Percentiles rank a stretch among this genome's conserved stretches.
Evolutionary conservation across 2,329 filamentous ascomycete species (phyloP).

Genomic region (Aureobasidium sp.): DNA sequence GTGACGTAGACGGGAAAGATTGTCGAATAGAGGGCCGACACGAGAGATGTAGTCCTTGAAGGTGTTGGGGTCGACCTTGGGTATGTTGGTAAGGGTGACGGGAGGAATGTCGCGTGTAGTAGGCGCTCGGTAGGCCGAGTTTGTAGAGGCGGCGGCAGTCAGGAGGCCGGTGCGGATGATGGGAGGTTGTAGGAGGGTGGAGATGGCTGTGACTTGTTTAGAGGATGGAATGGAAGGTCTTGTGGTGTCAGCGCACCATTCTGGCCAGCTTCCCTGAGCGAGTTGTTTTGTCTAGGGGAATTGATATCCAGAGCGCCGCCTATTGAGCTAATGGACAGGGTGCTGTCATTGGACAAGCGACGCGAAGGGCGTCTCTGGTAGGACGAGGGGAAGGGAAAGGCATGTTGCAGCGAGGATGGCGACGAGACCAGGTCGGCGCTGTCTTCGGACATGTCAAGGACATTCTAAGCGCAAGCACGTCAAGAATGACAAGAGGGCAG

Average conservation of each 20-base stretch:
- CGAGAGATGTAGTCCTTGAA: constrained; percentile 81
- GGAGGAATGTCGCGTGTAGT: constrained; percentile 63
- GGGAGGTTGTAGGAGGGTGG: constrained; percentile 78
- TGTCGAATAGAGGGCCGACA: constrained; percentile 80
- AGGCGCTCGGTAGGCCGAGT: constrained; percentile 22
- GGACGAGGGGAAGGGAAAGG: constrained; percentile 44
- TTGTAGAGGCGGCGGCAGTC: constrained; percentile 57
- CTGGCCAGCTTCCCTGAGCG: constrained; percentile 65
- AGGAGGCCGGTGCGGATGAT: constrained; percentile 82
- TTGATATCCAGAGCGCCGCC: constrained; percentile 70
- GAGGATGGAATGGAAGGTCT: not conserved
- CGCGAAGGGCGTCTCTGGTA: constrained; percentile 46
- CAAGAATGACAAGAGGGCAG: too few relatives aligned
- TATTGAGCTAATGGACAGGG: constrained; percentile 62
- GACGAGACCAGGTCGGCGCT: constrained; percentile 32
- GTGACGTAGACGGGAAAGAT: constrained; percentile 75
- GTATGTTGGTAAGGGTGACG: constrained; percentile 81
- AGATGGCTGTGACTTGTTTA: constrained; percentile 56
- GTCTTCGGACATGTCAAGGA: constrained; percentile 35
- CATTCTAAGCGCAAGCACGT: not conserved
- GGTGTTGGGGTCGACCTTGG: constrained; percentile 66
- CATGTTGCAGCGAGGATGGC: constrained; percentile 30
- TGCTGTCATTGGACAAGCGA: constrained; percentile 71
- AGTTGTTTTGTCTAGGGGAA: constrained; percentile 45
- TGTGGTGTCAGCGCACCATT: constrained; percentile 51